Base-by-base conservation (phyloP, 768 basidiomycete species). In the Amanita jacksonii region DNA sequence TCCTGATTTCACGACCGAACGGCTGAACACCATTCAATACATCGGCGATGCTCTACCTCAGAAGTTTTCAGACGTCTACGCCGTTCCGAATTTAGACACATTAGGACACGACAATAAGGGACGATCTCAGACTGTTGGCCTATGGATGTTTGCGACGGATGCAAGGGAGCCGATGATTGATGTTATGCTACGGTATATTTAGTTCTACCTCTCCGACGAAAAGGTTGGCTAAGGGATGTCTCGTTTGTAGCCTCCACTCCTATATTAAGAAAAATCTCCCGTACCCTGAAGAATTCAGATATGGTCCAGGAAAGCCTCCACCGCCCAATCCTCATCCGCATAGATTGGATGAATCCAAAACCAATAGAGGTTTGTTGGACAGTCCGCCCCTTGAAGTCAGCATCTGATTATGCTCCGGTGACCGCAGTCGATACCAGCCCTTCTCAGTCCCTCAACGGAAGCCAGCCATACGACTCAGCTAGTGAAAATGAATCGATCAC, bases 121-220 rank as follows among this genome's bases (percentile, higher is more conserved):
- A 13, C 65, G 59, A 18, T 63, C 72, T 2, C 66, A 66, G 35
- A 81, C 76, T 1, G 72, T 85, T 46, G 83, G 84, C 12, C 62
- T 89, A 8, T 90, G 86, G 87, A 82, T 79, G 61, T 76, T 78
- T 53, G 69, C 77, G 6, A 76, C 76, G 5, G 79, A 80, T 37
- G 73, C 77, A 15, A 71, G 84, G 31, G 84, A 86, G 57, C 74
- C 80, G 18, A 69, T 89, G 63, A 73, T 74, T 39, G 76, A 83
- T 45, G 81, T 85, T 36, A 73, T 87, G 65, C 63, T 72, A 55
- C 73, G 82, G 83, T 81, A 28, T 20, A 34, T 42, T 9, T 49
- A 39, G 69, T 61, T n/a, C n/a, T n/a, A n/a, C n/a, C n/a, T n/a
- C n/a, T n/a, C n/a, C n/a, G n/a, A n/a, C n/a, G n/a, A n/a, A n/a